Evolutionary conservation across 2,329 filamentous ascomycete genomes (phyloP).

Genomic region (Colletotrichum camelliae): DNA sequence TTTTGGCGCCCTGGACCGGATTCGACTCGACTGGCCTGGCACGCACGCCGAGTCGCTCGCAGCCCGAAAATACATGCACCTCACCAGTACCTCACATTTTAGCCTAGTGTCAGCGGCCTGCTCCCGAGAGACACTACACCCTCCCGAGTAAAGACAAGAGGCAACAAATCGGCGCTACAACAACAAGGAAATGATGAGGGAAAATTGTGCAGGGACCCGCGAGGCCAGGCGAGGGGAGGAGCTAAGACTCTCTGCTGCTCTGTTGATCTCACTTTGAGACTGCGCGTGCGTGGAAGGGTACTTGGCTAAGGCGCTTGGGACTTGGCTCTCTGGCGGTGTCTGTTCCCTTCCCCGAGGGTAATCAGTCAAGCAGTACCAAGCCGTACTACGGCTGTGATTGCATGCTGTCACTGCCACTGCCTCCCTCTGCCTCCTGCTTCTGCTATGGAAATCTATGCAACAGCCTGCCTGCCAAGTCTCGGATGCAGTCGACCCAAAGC

Average conservation of each 20-base stretch:
- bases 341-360: background rate
- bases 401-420: background rate
- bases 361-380: background rate
- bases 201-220: background rate
- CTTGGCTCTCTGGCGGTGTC: background rate
- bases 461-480: background rate
- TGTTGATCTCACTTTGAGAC: constrained; percentile 1
- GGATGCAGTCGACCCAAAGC: background rate
- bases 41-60: background rate
- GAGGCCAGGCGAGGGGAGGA: background rate
- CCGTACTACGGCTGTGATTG: background rate
- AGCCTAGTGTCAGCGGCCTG: background rate
- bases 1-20: background rate
- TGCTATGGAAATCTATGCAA: background rate
- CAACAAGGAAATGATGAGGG: background rate
- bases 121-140: background rate
- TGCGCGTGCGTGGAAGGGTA: background rate
- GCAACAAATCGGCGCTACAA: background rate
- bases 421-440: background rate
- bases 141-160: background rate
- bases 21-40: background rate
- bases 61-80: background rate
- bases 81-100: background rate
- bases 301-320: background rate
- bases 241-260: background rate